phyloP scores from a whole-genome alignment of 106 monocot genomes.

The Alisma plantagoaquatica region DNA sequence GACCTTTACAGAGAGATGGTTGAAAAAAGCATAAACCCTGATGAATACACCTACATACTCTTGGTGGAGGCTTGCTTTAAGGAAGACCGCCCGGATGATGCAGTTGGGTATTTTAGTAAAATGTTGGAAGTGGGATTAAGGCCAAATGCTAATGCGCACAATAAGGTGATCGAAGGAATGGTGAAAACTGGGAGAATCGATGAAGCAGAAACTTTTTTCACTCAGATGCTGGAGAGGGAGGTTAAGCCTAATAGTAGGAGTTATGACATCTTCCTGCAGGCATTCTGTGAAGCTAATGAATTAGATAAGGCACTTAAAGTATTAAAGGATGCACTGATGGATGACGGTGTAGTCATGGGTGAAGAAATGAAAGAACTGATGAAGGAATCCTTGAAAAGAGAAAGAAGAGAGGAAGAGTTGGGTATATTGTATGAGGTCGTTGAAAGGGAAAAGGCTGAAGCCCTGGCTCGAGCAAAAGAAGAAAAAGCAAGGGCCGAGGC shows the following conservation, averaged over 20 bases:
- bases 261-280: conserved; percentile 56
- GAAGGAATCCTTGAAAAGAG: conserved; percentile 38
- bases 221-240: conserved; percentile 72
- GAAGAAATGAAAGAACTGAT: conserved; percentile 67
- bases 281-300: conserved; percentile 31
- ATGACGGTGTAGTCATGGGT: conserved; percentile 51
- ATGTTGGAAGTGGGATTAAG: conserved; percentile 65
- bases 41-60: conserved; percentile 81
- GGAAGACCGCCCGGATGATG: conserved; percentile 56
- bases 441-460: conserved; percentile 81
- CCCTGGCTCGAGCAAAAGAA: conserved; percentile 58
- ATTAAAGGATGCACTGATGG: conserved; percentile 53
- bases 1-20: conserved; percentile 67
- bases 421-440: conserved; percentile 55
- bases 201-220: conserved; percentile 59
- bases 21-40: conserved; percentile 45
- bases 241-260: conserved; percentile 57
- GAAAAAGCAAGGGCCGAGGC: conserved; percentile 86
- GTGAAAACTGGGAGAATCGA: conserved; percentile 41
- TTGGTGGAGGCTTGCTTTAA: conserved; percentile 63
- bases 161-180: conserved; percentile 68
- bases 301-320: conserved; percentile 60
- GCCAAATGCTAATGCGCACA: conserved; percentile 68
- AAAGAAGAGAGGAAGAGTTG: conserved; percentile 65
- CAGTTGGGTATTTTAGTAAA: conserved; percentile 53